Conservation (phyloP, 768 basidiomycete genomes). For the Tylopilus intermedius region DNA sequence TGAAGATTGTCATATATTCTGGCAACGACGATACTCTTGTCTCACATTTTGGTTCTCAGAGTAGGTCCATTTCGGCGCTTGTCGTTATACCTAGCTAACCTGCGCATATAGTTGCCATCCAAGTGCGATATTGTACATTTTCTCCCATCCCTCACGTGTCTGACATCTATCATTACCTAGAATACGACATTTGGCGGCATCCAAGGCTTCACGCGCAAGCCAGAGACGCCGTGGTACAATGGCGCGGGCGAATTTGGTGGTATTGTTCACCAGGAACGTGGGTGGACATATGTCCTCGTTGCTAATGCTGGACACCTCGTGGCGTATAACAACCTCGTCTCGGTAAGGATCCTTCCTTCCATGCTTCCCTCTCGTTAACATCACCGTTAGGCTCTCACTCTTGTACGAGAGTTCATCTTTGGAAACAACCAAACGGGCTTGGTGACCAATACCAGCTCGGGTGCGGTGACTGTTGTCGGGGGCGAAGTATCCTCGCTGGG, state of each 20-base stretch:
- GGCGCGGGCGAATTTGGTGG: constrained; percentile 36
- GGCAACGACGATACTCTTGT: too few relatives aligned
- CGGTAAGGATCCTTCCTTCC: constrained; percentile 35
- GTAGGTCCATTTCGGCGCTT: too few relatives aligned
- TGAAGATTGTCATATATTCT: too few relatives aligned
- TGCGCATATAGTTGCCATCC: too few relatives aligned
- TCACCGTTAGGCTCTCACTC: constrained; percentile 46
- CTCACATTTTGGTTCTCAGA: constrained; percentile 30
- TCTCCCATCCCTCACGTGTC: too few relatives aligned
- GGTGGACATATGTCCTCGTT: constrained; percentile 44
- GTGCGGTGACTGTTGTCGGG: constrained; percentile 32
- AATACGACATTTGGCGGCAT: too few relatives aligned
- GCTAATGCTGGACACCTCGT: constrained; percentile 35
- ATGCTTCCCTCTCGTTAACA: not conserved
- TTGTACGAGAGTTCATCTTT: constrained; percentile 64
- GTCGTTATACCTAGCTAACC: too few relatives aligned
- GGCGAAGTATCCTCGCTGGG: constrained; percentile 47
- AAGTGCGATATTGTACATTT: too few relatives aligned
- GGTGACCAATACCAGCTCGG: too few relatives aligned
- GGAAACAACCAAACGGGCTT: constrained; percentile 44
- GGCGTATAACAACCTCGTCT: constrained; percentile 29
- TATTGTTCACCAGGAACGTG: constrained; percentile 69
- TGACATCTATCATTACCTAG: too few relatives aligned
- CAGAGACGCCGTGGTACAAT: constrained; percentile 62
- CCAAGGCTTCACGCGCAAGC: constrained; percentile 40